A percentile compares a stretch with the other conserved stretches of the same genome.
Conservation (phyloP, 768 basidiomycete genomes). For the Podaxis carcinomalis region DNA sequence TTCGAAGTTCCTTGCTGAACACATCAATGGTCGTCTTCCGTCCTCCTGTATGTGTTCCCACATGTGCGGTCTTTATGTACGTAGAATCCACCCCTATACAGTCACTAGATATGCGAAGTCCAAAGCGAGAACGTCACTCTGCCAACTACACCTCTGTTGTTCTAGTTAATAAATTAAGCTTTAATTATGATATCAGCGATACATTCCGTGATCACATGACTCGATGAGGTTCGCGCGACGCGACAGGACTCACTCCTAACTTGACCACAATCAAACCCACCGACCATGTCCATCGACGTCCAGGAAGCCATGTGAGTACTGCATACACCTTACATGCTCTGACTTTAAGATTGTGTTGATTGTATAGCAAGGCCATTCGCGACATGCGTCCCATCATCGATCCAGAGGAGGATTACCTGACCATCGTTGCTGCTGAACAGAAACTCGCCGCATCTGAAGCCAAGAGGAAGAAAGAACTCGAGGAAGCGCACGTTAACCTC, state of each 20-base stretch:
- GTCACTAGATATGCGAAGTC: too few relatives aligned
- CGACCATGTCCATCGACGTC: constrained; percentile 34
- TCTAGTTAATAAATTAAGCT: too few relatives aligned
- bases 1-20: too few relatives aligned
- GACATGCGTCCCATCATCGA: constrained; percentile 73
- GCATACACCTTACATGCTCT: background rate
- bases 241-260: background rate
- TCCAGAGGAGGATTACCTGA: constrained; percentile 74
- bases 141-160: too few relatives aligned
- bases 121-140: too few relatives aligned
- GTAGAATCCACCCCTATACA: too few relatives aligned
- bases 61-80: too few relatives aligned
- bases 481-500: constrained; percentile 60
- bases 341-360: background rate
- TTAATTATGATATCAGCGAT: background rate
- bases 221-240: background rate
- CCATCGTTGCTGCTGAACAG: constrained; percentile 71
- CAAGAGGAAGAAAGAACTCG: constrained; percentile 60
- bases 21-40: too few relatives aligned
- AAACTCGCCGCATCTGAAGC: constrained; percentile 56
- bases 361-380: constrained; percentile 55
- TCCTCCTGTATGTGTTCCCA: too few relatives aligned
- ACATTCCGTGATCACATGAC: background rate
- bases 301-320: constrained; percentile 43
- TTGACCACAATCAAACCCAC: background rate